Evolutionary conservation across 2,329 filamentous ascomycete species (phyloP).

Genomic region (Grosmannia serpens): DNA sequence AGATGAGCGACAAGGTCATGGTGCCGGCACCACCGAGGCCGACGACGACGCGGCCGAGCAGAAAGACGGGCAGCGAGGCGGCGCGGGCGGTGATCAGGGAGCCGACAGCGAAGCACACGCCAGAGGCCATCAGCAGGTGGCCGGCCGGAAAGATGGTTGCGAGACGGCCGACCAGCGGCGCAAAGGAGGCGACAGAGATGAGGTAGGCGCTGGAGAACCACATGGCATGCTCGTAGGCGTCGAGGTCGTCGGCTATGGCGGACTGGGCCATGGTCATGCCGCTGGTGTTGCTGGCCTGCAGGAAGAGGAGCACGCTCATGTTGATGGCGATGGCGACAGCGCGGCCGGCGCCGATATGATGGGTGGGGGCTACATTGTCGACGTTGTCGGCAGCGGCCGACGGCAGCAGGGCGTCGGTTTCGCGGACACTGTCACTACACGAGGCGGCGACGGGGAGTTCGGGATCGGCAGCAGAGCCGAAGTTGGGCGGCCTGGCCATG

Average conservation of each 20-base stretch:
- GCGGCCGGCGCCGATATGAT: slow-evolving; percentile 17
- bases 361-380: neutral
- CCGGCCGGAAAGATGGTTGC: slow-evolving; percentile 63
- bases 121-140: slow-evolving; percentile 50
- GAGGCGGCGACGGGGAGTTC: neutral
- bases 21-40: slow-evolving; percentile 62
- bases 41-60: slow-evolving; percentile 55
- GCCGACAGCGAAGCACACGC: slow-evolving; percentile 47
- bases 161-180: slow-evolving; percentile 60
- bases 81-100: slow-evolving; percentile 54
- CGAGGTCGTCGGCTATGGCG: slow-evolving; percentile 60
- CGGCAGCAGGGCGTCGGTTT: neutral
- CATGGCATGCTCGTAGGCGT: slow-evolving; percentile 59
- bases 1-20: slow-evolving; percentile 61
- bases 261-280: slow-evolving; percentile 75
- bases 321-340: slow-evolving; percentile 37
- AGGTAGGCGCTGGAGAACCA: slow-evolving; percentile 78
- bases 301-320: slow-evolving; percentile 45
- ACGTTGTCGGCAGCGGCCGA: neutral
- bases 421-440: neutral
- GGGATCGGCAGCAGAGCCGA: neutral
- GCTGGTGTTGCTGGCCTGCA: slow-evolving; percentile 61
- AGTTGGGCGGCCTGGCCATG: too few relatives aligned
- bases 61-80: slow-evolving; percentile 46
- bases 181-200: slow-evolving; percentile 46